phyloP scores from a whole-genome alignment of 2,329 filamentous ascomycete genomes.

The Fusarium equiseti region DNA sequence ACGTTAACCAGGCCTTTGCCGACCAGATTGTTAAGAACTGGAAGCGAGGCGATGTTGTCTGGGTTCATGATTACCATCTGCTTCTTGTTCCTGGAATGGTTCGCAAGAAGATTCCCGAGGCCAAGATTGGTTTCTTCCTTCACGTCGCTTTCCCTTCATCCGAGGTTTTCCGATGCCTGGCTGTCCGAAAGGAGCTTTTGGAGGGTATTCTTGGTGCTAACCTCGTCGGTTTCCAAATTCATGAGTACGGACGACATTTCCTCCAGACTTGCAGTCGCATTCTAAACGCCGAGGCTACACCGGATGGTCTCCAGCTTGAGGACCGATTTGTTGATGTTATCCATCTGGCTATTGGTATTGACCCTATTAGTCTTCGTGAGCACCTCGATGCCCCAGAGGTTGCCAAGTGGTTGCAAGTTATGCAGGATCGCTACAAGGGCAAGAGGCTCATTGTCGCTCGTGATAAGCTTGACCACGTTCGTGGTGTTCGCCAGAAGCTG shows the following conservation, averaged over 20 bases:
- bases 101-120: conserved; percentile 88
- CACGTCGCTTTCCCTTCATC: conserved; percentile 97
- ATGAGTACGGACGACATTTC: conserved; percentile 94
- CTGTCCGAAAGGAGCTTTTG: conserved; percentile 86
- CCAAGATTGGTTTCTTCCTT: conserved; percentile 95
- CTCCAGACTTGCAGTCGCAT: conserved; percentile 94
- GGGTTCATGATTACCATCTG: conserved; percentile 96
- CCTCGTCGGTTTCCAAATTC: conserved; percentile 91
- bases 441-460: conserved; percentile 93
- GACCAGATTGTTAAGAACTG: conserved; percentile 91
- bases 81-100: conserved; percentile 90
- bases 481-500: conserved; percentile 93
- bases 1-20: conserved; percentile 92
- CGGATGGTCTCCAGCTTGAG: conserved; percentile 88
- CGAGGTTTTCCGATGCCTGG: conserved; percentile 93
- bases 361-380: conserved; percentile 79
- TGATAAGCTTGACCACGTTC: conserved; percentile 93
- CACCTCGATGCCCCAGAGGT: conserved; percentile 81
- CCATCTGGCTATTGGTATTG: conserved; percentile 89
- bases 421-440: conserved; percentile 85
- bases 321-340: conserved; percentile 93
- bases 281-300: conserved; percentile 88
- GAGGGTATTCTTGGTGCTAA: conserved; percentile 95
- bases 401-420: conserved; percentile 79
- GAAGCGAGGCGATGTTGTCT: conserved; percentile 92